A percentile compares a stretch with the other conserved stretches of the same genome.
Evolutionary conservation across 352 stramenopile genomes (phyloP).

Genomic region (Phytophthora ramorum): DNA sequence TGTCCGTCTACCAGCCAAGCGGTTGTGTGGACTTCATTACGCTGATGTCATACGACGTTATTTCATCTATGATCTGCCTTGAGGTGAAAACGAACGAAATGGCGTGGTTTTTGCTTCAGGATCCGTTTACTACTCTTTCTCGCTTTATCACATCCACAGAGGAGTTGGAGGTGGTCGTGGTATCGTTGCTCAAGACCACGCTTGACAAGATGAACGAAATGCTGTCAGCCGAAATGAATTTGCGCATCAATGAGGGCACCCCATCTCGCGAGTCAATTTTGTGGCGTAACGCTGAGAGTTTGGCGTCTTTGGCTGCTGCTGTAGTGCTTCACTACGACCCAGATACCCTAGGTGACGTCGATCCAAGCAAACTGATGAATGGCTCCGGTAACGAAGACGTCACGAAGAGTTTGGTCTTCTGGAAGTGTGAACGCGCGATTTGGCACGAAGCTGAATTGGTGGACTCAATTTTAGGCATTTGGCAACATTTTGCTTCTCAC

Average conservation of each 20-base stretch:
- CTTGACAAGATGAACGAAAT: constrained; percentile 85
- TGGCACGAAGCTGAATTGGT: constrained; percentile 81
- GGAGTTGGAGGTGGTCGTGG: constrained; percentile 73
- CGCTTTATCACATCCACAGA: constrained; percentile 67
- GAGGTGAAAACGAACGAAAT: constrained; percentile 87
- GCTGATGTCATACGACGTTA: constrained; percentile 74
- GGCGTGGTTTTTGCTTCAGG: constrained; percentile 81
- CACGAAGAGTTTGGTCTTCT: constrained; percentile 60
- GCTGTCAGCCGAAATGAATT: constrained; percentile 71
- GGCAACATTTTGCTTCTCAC: constrained; percentile 79
- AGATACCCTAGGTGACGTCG: constrained; percentile 67
- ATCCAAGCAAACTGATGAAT: constrained; percentile 42
- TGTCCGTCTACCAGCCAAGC: constrained; percentile 62
- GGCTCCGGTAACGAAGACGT: constrained; percentile 19
- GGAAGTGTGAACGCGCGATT: constrained; percentile 78
- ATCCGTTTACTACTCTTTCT: constrained; percentile 77
- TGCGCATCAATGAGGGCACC: constrained; percentile 64
- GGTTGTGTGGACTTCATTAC: constrained; percentile 78
- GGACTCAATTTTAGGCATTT: constrained; percentile 77
- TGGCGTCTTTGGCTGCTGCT: constrained; percentile 71
- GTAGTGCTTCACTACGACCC: constrained; percentile 89
- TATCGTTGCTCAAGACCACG: constrained; percentile 76
- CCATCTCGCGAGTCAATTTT: constrained; percentile 77
- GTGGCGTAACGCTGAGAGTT: constrained; percentile 82
- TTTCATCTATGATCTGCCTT: constrained; percentile 83